Conservation (phyloP, 2,329 filamentous ascomycete species). For the Akanthomyces lecanii region DNA sequence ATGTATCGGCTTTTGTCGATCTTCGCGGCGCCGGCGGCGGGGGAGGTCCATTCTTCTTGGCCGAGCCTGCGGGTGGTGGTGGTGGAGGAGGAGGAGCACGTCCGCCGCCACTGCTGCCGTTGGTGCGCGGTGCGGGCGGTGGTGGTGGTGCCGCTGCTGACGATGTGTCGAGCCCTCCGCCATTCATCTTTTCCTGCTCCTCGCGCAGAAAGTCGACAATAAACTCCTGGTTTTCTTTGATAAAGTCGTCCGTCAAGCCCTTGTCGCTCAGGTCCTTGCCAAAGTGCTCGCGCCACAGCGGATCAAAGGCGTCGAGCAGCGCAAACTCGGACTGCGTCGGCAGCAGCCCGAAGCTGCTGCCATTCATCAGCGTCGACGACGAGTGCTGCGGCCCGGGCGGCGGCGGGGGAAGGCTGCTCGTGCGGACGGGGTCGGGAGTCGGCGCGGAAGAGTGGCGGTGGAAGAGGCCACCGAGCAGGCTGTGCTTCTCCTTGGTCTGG, state of each 20-base stretch:
- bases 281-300: conserved; percentile 61
- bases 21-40: conserved; percentile 59
- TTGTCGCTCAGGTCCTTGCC: conserved; percentile 59
- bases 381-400: conserved; percentile 35
- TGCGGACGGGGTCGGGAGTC: conserved; percentile 49
- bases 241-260: conserved; percentile 62
- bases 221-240: conserved; percentile 64
- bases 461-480: conserved; percentile 59
- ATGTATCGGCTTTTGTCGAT: conserved; percentile 49
- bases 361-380: conserved; percentile 46
- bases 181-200: conserved; percentile 43
- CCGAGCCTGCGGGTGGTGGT: conserved; percentile 19
- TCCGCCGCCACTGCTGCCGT: conserved; percentile 26
- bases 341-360: conserved; percentile 31
- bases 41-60: conserved; percentile 41
- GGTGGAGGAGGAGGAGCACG: conserved; percentile 35
- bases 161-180: conserved; percentile 7
- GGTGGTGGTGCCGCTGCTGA: conserved; percentile 25
- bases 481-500: conserved; percentile 35
- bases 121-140: conserved; percentile 27
- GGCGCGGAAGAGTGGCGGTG: conserved; percentile 57
- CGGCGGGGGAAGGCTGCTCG: conserved; percentile 34
- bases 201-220: conserved; percentile 61
- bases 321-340: conserved; percentile 50
- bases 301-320: conserved; percentile 60